Evolutionary conservation across 192 early-diverging fungal genomes (phyloP), one percentile per base, ranked within the genome.

Genomic region (Coemansia asiatica): DNA sequence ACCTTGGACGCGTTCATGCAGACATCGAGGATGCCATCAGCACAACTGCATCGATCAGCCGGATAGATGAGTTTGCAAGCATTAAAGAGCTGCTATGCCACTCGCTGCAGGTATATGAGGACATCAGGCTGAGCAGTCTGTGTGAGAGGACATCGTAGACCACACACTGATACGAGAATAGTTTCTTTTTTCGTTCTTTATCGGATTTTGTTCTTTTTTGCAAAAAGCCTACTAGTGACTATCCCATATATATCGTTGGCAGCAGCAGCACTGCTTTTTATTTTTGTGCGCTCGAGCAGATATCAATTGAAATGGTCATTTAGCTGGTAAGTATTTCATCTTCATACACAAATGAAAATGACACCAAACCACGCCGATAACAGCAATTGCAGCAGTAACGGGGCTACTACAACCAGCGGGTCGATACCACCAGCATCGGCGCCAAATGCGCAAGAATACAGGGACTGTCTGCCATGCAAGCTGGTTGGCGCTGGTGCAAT

Each of bases 71-170:
- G 58, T 80, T 80, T 40, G 65, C 47, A 2, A 71, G 68, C 35
- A 74, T 80, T 57, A 71, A 66, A 23, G 78, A 80, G 25, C 69
- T 80, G 3, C 66, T 80, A 47, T 71, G 78, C 63, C 78, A 68
- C 55, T 74, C 78, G 36, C 51, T 80, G 10, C 78, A 75, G 66
- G 72, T 80, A 3, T 71, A 71, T 33, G 78, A 80, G 49, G 66
- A 67, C 10, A 80, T 80, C 35, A 67, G 48, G 48, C 56, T 36
- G 48, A 35, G 19, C 21, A 55, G 2, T 2, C 4, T 13, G 6
- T 13, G 44, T n/a, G n/a, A n/a, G n/a, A n/a, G n/a, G 44, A 6
- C 35, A 3, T 36, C 26, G 35, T 19, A 59, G 36, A 35, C 6
- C 6, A 8, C 28, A 9, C 26, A 33, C 13, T 33, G 31, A 46